A percentile compares a stretch with the other conserved stretches of the same genome.
Evolutionary conservation across 2,329 filamentous ascomycete genomes (phyloP).

Genomic region (Pseudophaeomoniella oleicola): DNA sequence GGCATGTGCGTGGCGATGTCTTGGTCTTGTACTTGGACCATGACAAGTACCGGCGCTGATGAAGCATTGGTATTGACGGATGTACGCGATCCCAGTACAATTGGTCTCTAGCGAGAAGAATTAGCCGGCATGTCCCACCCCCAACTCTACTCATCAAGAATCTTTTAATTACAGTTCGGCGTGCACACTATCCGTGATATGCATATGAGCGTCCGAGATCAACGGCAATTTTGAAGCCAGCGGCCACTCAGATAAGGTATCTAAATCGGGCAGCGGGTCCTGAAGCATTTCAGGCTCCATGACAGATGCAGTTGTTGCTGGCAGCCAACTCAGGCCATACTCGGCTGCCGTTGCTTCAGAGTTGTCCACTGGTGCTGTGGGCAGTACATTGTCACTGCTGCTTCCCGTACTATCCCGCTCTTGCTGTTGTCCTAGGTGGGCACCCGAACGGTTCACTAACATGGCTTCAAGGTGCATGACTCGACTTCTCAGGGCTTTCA

Average conservation of each 20-base stretch:
- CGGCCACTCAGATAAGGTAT: not conserved
- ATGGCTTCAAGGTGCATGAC: conserved; percentile 11
- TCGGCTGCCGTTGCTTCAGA: not conserved
- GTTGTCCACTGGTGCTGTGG: conserved; percentile 1
- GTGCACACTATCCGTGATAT: conserved; percentile 2
- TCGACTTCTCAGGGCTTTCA: conserved; percentile 14
- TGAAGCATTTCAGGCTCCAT: not conserved
- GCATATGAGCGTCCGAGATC: conserved; percentile 7
- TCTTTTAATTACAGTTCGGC: not conserved
- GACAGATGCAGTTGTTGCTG: not conserved
- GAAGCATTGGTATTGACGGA: conserved; percentile 14
- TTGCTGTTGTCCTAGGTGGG: not conserved
- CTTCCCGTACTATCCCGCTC: not conserved
- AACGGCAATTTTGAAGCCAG: conserved; percentile 4
- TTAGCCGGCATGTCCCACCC: not conserved
- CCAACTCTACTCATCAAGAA: not conserved
- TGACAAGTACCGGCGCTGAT: conserved; percentile 14
- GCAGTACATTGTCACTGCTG: not conserved
- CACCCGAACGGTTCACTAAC: not conserved
- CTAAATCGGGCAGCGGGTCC: not conserved
- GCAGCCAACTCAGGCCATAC: not conserved
- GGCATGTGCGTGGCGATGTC: conserved; percentile 6
- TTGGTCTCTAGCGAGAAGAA: conserved; percentile 11
- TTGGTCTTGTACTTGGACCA: conserved; percentile 11
- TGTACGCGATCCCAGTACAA: conserved; percentile 19